Percentiles rank a stretch among this genome's conserved stretches.
Conservation (phyloP, 768 basidiomycete genomes). For the Gymnopilus dilepis region DNA sequence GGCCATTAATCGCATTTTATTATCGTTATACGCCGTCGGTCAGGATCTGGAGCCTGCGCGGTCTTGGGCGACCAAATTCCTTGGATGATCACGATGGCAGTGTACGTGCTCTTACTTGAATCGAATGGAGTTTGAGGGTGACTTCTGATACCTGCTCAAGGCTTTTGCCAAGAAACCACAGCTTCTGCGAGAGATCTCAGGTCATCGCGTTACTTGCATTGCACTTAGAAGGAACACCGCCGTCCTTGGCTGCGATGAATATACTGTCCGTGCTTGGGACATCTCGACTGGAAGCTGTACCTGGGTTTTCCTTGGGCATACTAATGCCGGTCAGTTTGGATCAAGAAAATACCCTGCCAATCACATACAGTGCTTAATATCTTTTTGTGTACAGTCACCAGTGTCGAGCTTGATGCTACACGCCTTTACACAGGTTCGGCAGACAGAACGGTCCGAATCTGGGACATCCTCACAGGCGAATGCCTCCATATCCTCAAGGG, state of each 20-base stretch:
- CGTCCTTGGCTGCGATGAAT: conserved; percentile 90
- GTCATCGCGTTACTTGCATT: conserved; percentile 45
- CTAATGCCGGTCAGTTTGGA: conserved; percentile 78
- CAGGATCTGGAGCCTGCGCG: too few species aligned
- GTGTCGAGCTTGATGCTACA: conserved; percentile 81
- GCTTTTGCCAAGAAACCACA: conserved; percentile 83
- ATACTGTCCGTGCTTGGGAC: conserved; percentile 89
- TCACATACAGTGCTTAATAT: too few species aligned
- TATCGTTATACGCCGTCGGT: too few species aligned
- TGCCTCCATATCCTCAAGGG: conserved; percentile 77
- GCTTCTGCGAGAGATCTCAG: conserved; percentile 62
- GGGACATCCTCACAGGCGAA: conserved; percentile 78
- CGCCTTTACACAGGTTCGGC: conserved; percentile 84
- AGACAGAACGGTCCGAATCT: conserved; percentile 91
- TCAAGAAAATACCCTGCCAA: too few species aligned
- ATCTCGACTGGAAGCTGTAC: conserved; percentile 76
- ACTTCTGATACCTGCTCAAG: too few species aligned
- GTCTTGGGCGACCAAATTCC: too few species aligned
- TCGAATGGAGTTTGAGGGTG: too few species aligned
- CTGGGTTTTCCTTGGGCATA: conserved; percentile 78
- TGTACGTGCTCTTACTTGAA: too few species aligned
- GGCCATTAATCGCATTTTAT: too few species aligned
- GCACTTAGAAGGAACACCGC: conserved; percentile 83
- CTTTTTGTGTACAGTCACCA: conserved; percentile 65
- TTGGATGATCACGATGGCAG: too few species aligned